These are phyloP conservation scores for Pseudoperonospora humuli DNA, from an alignment of 352 stramenopile genomes.

Conservation along the genomic window DNA sequence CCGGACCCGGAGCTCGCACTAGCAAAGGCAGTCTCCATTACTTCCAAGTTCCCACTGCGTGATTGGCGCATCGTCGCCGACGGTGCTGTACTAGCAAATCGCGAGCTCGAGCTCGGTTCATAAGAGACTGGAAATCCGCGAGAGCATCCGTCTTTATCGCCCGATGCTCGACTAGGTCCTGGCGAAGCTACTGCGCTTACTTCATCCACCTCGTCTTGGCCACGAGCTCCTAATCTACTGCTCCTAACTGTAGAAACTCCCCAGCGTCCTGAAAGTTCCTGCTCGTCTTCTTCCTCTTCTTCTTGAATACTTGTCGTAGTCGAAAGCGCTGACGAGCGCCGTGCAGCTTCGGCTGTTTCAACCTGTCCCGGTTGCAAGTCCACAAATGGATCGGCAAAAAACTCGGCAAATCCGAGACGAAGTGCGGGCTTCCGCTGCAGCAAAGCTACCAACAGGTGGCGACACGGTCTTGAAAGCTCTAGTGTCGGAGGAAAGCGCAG, in stretches of 20 bases:
- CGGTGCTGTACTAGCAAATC: slow-evolving; percentile 20
- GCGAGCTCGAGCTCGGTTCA: slow-evolving; percentile 25
- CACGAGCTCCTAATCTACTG: slow-evolving; percentile 8
- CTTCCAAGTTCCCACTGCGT: slow-evolving; percentile 53
- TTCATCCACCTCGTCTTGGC: slow-evolving; percentile 1
- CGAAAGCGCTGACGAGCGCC: slow-evolving; percentile 11
- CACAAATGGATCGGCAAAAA: slow-evolving; percentile 79
- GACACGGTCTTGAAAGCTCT: slow-evolving; percentile 71
- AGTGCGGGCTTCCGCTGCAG: slow-evolving; percentile 82
- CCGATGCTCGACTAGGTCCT: slow-evolving; percentile 4
- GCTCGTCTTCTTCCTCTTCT: slow-evolving; percentile 42
- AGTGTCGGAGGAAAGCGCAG: slow-evolving; percentile 82
- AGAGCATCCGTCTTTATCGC: slow-evolving; percentile 16
- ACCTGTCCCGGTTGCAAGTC: slow-evolving; percentile 22
- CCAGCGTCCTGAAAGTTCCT: slow-evolving; percentile 16
- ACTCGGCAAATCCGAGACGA: slow-evolving; percentile 87
- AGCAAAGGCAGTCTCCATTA: slow-evolving; percentile 60
- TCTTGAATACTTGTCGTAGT: slow-evolving; percentile 46
- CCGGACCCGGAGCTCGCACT: slow-evolving; percentile 39
- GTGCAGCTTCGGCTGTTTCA: slow-evolving; percentile 10
- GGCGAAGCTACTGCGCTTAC: background rate
- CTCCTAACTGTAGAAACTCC: slow-evolving; percentile 10
- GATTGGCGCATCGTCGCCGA: slow-evolving; percentile 29
- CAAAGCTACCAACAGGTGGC: slow-evolving; percentile 64
- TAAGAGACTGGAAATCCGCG: slow-evolving; percentile 29